phyloP scores from a whole-genome alignment of 805 yeast genomes.

The Candida boidinii region DNA sequence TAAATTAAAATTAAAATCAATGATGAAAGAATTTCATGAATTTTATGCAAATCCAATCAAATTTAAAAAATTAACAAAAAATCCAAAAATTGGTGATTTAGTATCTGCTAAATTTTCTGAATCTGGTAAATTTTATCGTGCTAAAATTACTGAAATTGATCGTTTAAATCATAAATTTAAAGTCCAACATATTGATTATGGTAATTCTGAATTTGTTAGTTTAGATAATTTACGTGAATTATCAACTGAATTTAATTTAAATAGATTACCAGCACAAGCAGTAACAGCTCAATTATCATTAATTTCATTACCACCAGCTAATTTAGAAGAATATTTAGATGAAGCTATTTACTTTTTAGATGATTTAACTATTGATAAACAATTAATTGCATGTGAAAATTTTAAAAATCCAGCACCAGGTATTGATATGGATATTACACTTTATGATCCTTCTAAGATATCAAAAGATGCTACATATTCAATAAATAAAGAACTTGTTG shows the following conservation, averaged over 20 bases:
- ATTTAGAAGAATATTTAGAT: constrained; percentile 43
- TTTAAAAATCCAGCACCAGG: constrained; percentile 28
- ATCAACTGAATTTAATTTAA: constrained; percentile 38
- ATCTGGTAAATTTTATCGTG: constrained; percentile 52
- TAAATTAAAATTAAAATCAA: constrained; percentile 29
- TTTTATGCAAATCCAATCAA: constrained; percentile 31
- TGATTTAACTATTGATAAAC: constrained; percentile 41
- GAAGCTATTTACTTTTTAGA: constrained; percentile 49
- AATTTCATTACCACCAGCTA: constrained; percentile 48
- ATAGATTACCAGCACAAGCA: constrained; percentile 42
- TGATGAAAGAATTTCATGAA: constrained; percentile 39
- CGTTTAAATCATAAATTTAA: constrained; percentile 32
- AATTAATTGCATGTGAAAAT: constrained; percentile 45
- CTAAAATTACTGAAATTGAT: constrained; percentile 39
- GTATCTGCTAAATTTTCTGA: constrained; percentile 47
- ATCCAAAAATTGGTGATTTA: constrained; percentile 44
- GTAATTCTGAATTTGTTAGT: constrained; percentile 40
- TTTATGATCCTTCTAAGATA: constrained; percentile 50
- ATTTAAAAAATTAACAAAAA: constrained; percentile 23
- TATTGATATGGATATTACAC: constrained; percentile 39
- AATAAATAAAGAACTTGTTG: constrained; percentile 49
- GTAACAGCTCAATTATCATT: constrained; percentile 45
- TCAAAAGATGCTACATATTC: constrained; percentile 47
- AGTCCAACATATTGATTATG: constrained; percentile 57
- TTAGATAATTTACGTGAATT: constrained; percentile 38